phyloP scores from a whole-genome alignment of 2,329 filamentous ascomycete species.

The Colletotrichum sidae region DNA sequence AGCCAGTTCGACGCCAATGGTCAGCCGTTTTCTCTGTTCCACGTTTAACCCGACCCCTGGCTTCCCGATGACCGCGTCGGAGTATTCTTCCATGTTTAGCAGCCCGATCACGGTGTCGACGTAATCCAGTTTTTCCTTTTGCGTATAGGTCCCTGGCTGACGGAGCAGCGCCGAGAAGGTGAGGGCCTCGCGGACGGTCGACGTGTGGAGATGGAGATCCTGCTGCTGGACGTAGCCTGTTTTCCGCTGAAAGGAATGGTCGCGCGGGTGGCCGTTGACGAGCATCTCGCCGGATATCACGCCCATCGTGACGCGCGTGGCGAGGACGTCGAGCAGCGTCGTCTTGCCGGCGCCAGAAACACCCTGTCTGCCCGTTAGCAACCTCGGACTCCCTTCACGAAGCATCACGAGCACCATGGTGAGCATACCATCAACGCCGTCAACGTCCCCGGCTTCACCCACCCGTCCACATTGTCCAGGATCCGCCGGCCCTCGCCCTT shows the following conservation, averaged over 20 bases:
- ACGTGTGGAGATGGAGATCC: slow-evolving; percentile 75
- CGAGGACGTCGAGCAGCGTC: slow-evolving; percentile 78
- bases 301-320: slow-evolving; percentile 80
- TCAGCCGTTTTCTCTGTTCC: slow-evolving; percentile 67
- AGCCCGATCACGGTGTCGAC: slow-evolving; percentile 46
- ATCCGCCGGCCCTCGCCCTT: slow-evolving; percentile 73
- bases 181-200: slow-evolving; percentile 75
- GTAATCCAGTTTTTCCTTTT: slow-evolving; percentile 42
- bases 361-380: slow-evolving; percentile 43
- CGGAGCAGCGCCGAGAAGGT: slow-evolving; percentile 75
- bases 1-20: slow-evolving; percentile 82
- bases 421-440: slow-evolving; percentile 72
- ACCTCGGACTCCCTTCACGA: slow-evolving; percentile 4
- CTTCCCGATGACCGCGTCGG: slow-evolving; percentile 77
- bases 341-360: slow-evolving; percentile 82
- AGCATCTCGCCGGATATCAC: slow-evolving; percentile 78
- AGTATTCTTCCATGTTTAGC: slow-evolving; percentile 67
- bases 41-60: slow-evolving; percentile 66
- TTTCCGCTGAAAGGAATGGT: slow-evolving; percentile 76
- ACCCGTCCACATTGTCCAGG: slow-evolving; percentile 77
- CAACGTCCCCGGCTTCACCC: slow-evolving; percentile 80
- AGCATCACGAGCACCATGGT: slow-evolving; percentile 53
- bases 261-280: slow-evolving; percentile 73
- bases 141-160: slow-evolving; percentile 69
- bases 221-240: slow-evolving; percentile 80